Conservation (phyloP, 2,329 filamentous ascomycete genomes). For the Ophiocordyceps camponoti-floridani region DNA sequence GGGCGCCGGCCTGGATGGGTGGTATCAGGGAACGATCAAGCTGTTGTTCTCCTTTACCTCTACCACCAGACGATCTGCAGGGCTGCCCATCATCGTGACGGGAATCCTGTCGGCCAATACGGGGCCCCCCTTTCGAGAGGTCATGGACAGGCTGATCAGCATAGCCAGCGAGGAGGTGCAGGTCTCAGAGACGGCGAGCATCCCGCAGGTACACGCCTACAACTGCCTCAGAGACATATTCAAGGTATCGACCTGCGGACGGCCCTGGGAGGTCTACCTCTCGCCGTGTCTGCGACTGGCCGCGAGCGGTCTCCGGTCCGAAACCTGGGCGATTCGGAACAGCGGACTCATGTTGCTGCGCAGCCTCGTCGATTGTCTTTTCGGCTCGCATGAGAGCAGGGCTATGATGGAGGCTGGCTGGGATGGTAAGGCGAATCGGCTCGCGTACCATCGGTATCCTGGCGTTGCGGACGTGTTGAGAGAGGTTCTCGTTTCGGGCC, state of each 20-base stretch:
- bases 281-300: constrained; percentile 63
- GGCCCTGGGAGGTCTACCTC: constrained; percentile 60
- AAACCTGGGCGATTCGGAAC: constrained; percentile 88
- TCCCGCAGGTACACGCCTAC: constrained; percentile 86
- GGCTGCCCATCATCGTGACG: constrained; percentile 72
- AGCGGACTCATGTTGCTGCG: constrained; percentile 80
- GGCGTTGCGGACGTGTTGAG: constrained; percentile 46
- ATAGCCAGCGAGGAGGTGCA: constrained; percentile 37
- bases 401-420: constrained; percentile 39
- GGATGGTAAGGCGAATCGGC: constrained; percentile 44
- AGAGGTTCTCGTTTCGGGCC: constrained; percentile 37
- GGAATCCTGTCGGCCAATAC: constrained; percentile 58
- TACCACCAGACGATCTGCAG: constrained; percentile 79
- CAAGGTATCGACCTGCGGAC: constrained; percentile 60
- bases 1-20: constrained; percentile 30
- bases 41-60: constrained; percentile 62
- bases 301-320: constrained; percentile 58
- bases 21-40: constrained; percentile 55
- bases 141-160: constrained; percentile 42
- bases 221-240: constrained; percentile 91
- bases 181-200: constrained; percentile 39
- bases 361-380: constrained; percentile 62
- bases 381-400: constrained; percentile 61
- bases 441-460: constrained; percentile 54
- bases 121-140: constrained; percentile 41